Percentiles rank a stretch among this genome's conserved stretches.
Conservation (phyloP, 148 eudicot species). For the Suaeda aralocaspica region DNA sequence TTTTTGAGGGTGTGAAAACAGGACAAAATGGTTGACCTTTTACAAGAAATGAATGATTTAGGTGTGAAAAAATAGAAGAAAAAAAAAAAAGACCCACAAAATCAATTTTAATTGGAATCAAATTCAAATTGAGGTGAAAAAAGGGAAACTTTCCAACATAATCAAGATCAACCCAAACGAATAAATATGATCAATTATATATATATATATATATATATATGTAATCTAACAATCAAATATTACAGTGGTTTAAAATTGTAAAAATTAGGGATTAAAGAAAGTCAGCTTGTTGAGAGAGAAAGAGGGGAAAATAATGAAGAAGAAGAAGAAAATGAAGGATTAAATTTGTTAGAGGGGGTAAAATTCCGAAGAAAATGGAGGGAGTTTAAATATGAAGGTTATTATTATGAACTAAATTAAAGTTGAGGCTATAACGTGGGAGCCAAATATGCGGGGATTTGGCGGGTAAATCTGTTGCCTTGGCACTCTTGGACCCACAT, state of each 20-base stretch:
- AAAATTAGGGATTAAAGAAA: conserved; percentile 5
- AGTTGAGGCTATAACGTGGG: conserved; percentile 17
- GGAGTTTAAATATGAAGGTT: conserved; percentile 10
- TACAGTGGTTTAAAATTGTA: not conserved
- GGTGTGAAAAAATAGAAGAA: not conserved
- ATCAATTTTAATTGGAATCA: conserved; percentile 6
- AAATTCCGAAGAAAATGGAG: conserved; percentile 31
- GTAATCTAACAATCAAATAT: not conserved
- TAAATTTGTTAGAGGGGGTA: too few relatives aligned
- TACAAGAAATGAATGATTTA: not conserved
- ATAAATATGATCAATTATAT: conserved; percentile 3
- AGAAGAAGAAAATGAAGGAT: not conserved
- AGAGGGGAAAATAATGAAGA: not conserved
- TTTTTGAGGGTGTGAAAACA: conserved; percentile 5
- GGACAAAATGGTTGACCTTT: not conserved
- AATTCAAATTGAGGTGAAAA: conserved; percentile 2
- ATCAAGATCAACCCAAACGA: conserved; percentile 8
- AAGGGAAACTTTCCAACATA: not conserved
- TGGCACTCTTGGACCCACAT: not conserved
- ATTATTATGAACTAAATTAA: not conserved
- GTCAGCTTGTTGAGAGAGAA: conserved; percentile 10
- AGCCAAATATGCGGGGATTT: conserved; percentile 14
- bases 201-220: too few relatives aligned
- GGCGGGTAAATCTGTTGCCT: conserved; percentile 22
- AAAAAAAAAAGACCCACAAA: conserved; percentile 12